Conservation (phyloP, 2,329 filamentous ascomycete genomes). For the Fusarium pininemorale region DNA sequence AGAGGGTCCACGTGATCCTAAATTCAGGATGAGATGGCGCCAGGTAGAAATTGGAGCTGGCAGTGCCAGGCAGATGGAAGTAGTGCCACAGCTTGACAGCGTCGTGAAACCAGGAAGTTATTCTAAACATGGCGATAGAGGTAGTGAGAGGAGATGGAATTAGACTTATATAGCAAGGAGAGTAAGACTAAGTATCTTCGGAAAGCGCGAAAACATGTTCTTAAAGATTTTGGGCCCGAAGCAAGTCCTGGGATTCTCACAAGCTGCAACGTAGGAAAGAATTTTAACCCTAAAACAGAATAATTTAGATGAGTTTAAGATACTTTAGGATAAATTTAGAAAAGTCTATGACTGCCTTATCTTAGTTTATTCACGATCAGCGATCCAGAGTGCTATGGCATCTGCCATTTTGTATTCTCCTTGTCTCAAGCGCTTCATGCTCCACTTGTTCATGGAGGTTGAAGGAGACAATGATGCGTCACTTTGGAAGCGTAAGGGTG, state of each 20-base stretch:
- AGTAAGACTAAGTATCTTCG: too few relatives aligned
- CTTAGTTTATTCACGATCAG: rapidly evolving
- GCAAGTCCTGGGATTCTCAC: too few relatives aligned
- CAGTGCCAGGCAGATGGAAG: background rate
- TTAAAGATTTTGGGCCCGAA: too few relatives aligned
- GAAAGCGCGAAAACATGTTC: rapidly evolving
- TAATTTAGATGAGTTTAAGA: too few relatives aligned
- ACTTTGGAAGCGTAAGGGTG: rapidly evolving
- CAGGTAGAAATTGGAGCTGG: too few relatives aligned
- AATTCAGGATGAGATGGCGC: background rate
- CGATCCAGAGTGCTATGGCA: rapidly evolving
- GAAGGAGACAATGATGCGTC: rapidly evolving
- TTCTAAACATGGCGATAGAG: background rate
- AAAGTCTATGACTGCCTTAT: rapidly evolving
- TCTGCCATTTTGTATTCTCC: too few relatives aligned
- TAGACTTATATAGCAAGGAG: too few relatives aligned
- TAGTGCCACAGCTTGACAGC: background rate
- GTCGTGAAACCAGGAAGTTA: background rate
- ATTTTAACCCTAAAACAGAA: rapidly evolving
- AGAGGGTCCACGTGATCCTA: background rate
- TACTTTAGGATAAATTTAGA: too few relatives aligned
- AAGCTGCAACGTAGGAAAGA: rapidly evolving
- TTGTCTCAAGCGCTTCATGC: rapidly evolving
- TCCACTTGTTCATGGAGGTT: rapidly evolving
- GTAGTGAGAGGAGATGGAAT: rapidly evolving